These are phyloP conservation scores for Fistulinella prunicolor DNA, from an alignment of 768 basidiomycete genomes.

Conservation along the genomic window DNA sequence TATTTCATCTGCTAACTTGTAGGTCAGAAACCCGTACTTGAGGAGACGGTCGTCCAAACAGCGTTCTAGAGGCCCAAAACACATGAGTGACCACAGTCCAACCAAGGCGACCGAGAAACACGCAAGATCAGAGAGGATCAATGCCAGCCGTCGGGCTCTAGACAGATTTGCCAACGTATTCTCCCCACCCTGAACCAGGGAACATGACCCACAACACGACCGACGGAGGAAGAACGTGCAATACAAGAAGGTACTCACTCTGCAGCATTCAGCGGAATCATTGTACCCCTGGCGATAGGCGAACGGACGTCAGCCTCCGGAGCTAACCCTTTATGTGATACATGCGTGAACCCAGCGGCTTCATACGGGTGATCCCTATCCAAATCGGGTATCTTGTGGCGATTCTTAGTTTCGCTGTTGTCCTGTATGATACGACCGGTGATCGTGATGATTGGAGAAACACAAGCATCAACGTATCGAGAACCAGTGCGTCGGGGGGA, in stretches of 20 bases:
- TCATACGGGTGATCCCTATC: constrained; percentile 3
- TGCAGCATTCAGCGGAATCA: constrained; percentile 17
- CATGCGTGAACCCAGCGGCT: constrained; percentile 13
- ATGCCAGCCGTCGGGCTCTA: constrained; percentile 5
- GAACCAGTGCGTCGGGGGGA: background rate
- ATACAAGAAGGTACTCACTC: constrained; percentile 20
- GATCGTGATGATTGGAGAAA: constrained; percentile 24
- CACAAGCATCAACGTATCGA: constrained; percentile 27
- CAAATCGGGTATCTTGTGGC: background rate
- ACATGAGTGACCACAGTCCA: constrained; percentile 19
- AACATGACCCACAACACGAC: constrained; percentile 10
- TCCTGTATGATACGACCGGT: background rate
- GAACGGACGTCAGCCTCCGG: constrained; percentile 28
- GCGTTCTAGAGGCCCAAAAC: constrained; percentile 17
- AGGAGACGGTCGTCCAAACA: constrained; percentile 29
- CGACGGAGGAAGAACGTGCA: background rate
- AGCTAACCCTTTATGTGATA: constrained; percentile 8
- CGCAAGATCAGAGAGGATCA: constrained; percentile 11
- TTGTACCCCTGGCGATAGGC: constrained; percentile 23
- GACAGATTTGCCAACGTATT: constrained; percentile 11
- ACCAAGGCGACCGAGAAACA: constrained; percentile 15
- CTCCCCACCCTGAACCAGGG: constrained; percentile 13
- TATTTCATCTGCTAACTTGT: constrained; percentile 3
- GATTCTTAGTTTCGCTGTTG: constrained; percentile 1
- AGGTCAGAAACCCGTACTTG: constrained; percentile 4